Percentiles rank a stretch among this genome's conserved stretches.
Evolutionary conservation across 1,284 basidiomycete species (phyloP).

Genomic region (Exsudoporus floridanus): DNA sequence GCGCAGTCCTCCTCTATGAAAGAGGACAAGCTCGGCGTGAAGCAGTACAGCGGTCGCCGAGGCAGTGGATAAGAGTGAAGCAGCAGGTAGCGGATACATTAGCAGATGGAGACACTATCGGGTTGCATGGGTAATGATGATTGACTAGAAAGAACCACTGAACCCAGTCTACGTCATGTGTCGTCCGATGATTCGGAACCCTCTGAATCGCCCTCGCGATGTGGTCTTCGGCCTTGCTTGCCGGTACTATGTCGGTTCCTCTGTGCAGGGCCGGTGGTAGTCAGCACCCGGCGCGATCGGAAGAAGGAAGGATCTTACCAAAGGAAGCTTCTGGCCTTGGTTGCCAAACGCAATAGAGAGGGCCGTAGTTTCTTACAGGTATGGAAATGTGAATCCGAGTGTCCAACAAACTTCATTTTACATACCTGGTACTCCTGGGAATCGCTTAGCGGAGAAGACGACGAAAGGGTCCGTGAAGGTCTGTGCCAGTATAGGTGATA

Average conservation of each 20-base stretch:
- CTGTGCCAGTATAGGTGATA: slow-evolving; percentile 77
- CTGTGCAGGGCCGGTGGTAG: slow-evolving; percentile 37
- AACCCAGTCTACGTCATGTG: slow-evolving; percentile 20
- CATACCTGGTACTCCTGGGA: slow-evolving; percentile 87
- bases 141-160: slow-evolving; percentile 15
- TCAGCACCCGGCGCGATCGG: slow-evolving; percentile 31
- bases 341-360: slow-evolving; percentile 88
- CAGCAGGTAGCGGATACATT: slow-evolving; percentile 29
- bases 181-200: slow-evolving; percentile 46
- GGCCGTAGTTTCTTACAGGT: slow-evolving; percentile 71
- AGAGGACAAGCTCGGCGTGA: slow-evolving; percentile 31
- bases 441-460: slow-evolving; percentile 91
- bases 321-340: slow-evolving; percentile 87
- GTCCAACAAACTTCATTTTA: slow-evolving; percentile 21
- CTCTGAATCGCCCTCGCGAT: slow-evolving; percentile 53
- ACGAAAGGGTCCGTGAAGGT: slow-evolving; percentile 84
- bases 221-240: slow-evolving; percentile 52
- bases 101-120: slow-evolving; percentile 25
- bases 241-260: slow-evolving; percentile 67
- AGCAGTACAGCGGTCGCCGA: slow-evolving; percentile 15
- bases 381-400: slow-evolving; percentile 14
- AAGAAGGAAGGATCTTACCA: slow-evolving; percentile 50
- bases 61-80: slow-evolving; percentile 22
- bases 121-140: slow-evolving; percentile 28
- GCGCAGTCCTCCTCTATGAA: slow-evolving; percentile 42